phyloP scores from a whole-genome alignment of 768 basidiomycete species.

The Sarcomyxa edulis region DNA sequence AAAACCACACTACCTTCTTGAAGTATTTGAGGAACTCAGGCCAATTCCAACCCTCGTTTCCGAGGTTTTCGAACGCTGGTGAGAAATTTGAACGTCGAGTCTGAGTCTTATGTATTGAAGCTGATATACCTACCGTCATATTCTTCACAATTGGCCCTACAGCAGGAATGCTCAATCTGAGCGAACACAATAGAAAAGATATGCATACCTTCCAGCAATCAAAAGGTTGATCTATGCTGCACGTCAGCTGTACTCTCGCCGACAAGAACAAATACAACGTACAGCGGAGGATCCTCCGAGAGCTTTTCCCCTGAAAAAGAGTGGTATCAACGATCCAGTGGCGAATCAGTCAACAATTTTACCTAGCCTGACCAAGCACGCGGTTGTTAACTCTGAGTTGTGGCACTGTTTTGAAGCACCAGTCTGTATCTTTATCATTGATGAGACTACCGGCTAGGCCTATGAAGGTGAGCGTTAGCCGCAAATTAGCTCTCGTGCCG shows the following conservation, averaged over 20 bases:
- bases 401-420: constrained; percentile 4
- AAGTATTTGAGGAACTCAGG: constrained; percentile 5
- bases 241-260: not conserved
- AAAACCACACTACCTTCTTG: constrained; percentile 3
- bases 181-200: not conserved
- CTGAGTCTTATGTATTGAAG: not conserved
- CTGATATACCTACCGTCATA: not conserved
- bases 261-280: not conserved
- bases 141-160: constrained; percentile 1
- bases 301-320: constrained; percentile 3
- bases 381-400: constrained; percentile 3
- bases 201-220: constrained; percentile 3
- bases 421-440: constrained; percentile 6
- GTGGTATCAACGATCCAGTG: not conserved
- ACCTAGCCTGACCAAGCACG: constrained; percentile 2
- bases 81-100: too few species aligned
- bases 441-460: too few species aligned
- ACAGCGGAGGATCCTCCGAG: constrained; percentile 6
- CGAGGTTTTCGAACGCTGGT: constrained; percentile 4
- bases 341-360: not conserved
- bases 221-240: constrained; percentile 3
- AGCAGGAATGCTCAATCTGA: not conserved
- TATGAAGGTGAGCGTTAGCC: not conserved
- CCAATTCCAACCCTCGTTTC: constrained; percentile 3
- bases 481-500: not conserved